Percentiles rank a stretch among this genome's conserved stretches.
Conservation (phyloP, 495 filamentous ascomycete species). For the Xylaria scruposa region DNA sequence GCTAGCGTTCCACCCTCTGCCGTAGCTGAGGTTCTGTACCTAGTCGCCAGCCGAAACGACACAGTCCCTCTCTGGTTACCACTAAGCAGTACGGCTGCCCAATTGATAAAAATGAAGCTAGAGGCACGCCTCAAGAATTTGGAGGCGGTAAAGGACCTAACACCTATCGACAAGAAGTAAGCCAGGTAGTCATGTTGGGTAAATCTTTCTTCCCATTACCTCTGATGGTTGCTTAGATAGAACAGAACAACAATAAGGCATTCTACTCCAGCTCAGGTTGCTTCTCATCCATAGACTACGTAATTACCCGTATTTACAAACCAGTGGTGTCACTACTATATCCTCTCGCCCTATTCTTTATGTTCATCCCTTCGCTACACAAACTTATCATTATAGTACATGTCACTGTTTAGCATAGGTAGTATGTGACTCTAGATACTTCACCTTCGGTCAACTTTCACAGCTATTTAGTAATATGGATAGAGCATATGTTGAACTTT, state of each 20-base stretch:
- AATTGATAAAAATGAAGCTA: conserved; percentile 43
- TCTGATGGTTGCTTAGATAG: not conserved
- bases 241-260: not conserved
- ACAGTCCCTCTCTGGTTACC: conserved; percentile 50
- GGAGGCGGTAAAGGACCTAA: conserved; percentile 40
- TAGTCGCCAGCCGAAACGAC: conserved; percentile 40
- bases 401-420: not conserved
- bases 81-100: conserved; percentile 48
- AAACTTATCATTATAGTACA: not conserved
- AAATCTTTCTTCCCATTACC: not conserved
- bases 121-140: conserved; percentile 39
- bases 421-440: not conserved
- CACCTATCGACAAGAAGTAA: conserved; percentile 30
- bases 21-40: conserved; percentile 45
- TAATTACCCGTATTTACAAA: not conserved
- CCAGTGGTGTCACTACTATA: not conserved
- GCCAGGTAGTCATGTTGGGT: not conserved
- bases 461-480: not conserved
- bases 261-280: not conserved
- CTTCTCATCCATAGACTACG: not conserved
- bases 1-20: conserved; percentile 42
- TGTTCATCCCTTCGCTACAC: not conserved
- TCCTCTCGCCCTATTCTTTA: not conserved
- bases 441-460: not conserved
- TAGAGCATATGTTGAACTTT: not conserved